Percentiles rank a stretch among this genome's conserved stretches.
phyloP scores from a whole-genome alignment of 345 rosid species.

The Eutrema heterophyllum region DNA sequence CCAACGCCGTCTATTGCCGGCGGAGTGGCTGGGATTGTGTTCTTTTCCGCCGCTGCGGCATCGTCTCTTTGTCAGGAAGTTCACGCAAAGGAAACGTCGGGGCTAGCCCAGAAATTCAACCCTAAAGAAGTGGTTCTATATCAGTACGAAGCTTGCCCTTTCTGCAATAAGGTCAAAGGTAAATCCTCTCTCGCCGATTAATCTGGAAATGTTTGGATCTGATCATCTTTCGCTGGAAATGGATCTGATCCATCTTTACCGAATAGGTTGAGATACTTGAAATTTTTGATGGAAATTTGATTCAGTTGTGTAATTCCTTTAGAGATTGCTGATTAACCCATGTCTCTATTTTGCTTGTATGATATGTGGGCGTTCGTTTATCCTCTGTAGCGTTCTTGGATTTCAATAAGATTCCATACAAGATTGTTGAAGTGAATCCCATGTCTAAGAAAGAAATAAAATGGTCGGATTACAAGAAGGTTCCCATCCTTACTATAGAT shows the following conservation, averaged over 20 bases:
- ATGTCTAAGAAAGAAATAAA: constrained; percentile 85
- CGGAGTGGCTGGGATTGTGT: constrained; percentile 41
- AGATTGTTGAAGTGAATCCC: constrained; percentile 91
- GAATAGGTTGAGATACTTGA: not conserved
- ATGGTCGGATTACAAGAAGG: constrained; percentile 96
- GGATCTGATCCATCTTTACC: not conserved
- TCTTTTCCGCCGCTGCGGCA: constrained; percentile 50
- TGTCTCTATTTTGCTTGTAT: not conserved
- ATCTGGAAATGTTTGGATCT: constrained; percentile 6
- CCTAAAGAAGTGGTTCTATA: constrained; percentile 76
- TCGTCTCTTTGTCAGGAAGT: constrained; percentile 47
- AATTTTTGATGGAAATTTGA: not conserved
- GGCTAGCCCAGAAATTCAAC: constrained; percentile 36
- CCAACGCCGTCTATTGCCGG: constrained; percentile 34
- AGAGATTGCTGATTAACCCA: not conserved
- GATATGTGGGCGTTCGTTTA: not conserved
- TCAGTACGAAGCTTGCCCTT: constrained; percentile 97
- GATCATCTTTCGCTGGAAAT: not conserved
- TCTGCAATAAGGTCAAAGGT: constrained; percentile 97
- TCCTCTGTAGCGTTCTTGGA: constrained; percentile 73
- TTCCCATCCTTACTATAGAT: constrained; percentile 74
- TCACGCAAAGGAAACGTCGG: constrained; percentile 58
- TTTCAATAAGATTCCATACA: constrained; percentile 75
- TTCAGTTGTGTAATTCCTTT: not conserved
- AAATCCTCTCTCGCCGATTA: not conserved